A percentile compares a stretch with the other conserved stretches of the same genome.
Conservation (phyloP, 169 alveolate genomes). For the Eimeria maxima region DNA sequence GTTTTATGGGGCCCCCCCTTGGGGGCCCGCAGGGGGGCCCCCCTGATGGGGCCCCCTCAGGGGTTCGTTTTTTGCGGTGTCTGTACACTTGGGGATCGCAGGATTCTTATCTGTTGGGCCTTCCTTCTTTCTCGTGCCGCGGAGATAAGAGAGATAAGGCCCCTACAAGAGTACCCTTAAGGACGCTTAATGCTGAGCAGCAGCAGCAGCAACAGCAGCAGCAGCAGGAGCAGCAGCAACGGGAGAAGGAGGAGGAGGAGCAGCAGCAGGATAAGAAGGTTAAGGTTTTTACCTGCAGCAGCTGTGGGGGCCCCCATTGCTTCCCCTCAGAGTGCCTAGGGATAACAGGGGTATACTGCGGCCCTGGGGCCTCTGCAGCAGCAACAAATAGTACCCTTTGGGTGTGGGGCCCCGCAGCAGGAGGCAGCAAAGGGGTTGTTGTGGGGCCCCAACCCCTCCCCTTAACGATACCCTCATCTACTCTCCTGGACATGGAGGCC, state of each 20-base stretch:
- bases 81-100: conserved; percentile 16
- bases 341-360: neutral
- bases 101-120: neutral
- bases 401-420: conserved; percentile 58
- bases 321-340: neutral
- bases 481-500: neutral
- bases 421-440: conserved; percentile 13
- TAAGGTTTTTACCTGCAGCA: neutral
- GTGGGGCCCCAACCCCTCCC: neutral
- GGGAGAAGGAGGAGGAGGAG: too few species aligned
- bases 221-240: neutral
- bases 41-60: neutral
- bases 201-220: conserved; percentile 13
- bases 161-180: conserved; percentile 20
- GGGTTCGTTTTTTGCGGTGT: neutral
- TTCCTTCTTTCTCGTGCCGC: neutral
- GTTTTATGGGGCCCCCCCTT: neutral
- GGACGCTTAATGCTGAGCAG: neutral
- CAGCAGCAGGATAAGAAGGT: neutral
- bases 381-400: neutral
- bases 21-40: neutral
- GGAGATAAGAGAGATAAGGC: neutral
- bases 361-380: neutral
- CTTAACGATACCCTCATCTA: neutral
- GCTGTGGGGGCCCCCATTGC: conserved; percentile 24